Evolutionary conservation across 2,329 filamentous ascomycete genomes (phyloP).

Genomic region (Metarhizium humberi): DNA sequence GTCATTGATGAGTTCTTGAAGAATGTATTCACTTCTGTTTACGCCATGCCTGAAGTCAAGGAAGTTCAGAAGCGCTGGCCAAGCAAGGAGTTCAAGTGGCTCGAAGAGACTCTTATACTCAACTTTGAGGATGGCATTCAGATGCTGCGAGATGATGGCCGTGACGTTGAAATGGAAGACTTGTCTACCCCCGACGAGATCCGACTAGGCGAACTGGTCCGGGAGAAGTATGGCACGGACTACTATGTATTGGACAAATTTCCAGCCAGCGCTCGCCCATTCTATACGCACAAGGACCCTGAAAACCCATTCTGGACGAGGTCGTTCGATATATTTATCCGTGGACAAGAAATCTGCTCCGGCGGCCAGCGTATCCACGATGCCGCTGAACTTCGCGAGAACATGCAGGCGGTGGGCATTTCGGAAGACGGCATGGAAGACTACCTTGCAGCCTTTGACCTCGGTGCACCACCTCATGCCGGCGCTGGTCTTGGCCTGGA

Average conservation of each 20-base stretch:
- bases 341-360: conserved; percentile 85
- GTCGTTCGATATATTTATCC: conserved; percentile 90
- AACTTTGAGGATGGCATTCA: conserved; percentile 71
- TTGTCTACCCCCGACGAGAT: conserved; percentile 81
- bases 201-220: conserved; percentile 72
- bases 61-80: conserved; percentile 77
- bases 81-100: conserved; percentile 76
- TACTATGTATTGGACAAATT: conserved; percentile 96
- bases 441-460: conserved; percentile 81
- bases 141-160: conserved; percentile 76
- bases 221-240: conserved; percentile 78
- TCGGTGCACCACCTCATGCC: conserved; percentile 80
- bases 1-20: conserved; percentile 76
- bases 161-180: conserved; percentile 66
- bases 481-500: conserved; percentile 87
- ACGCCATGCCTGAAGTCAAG: conserved; percentile 57
- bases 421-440: conserved; percentile 79
- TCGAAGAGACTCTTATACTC: conserved; percentile 76
- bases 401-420: conserved; percentile 68
- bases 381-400: conserved; percentile 60
- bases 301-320: conserved; percentile 68
- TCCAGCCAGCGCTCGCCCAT: conserved; percentile 72
- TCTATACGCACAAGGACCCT: conserved; percentile 82
- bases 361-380: conserved; percentile 92
- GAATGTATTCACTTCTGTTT: conserved; percentile 45